Percentiles rank a stretch among this genome's conserved stretches.
These are phyloP conservation scores for Cyberlindnera meyerae DNA, from an alignment of 805 yeast species.

Conservation along the genomic window DNA sequence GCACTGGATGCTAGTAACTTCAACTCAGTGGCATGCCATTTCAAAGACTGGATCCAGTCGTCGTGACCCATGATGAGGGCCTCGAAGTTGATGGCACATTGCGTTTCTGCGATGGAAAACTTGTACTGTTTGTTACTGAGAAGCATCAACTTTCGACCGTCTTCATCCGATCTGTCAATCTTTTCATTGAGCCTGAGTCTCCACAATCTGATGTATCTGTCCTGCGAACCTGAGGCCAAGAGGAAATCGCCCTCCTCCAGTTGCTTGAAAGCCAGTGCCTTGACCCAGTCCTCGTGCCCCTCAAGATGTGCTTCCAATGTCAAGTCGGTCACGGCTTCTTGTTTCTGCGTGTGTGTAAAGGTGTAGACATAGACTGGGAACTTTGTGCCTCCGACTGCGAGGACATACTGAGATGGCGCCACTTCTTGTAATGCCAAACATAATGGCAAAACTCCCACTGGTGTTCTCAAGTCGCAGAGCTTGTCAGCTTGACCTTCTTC, in stretches of 20 bases:
- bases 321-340: conserved; percentile 16
- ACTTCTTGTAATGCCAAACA: conserved; percentile 32
- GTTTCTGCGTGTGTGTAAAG: conserved; percentile 26
- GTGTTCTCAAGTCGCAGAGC: conserved; percentile 31
- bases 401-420: conserved; percentile 32
- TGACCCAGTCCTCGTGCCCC: conserved; percentile 98
- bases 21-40: conserved; percentile 62
- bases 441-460: conserved; percentile 47
- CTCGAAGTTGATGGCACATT: conserved; percentile 70
- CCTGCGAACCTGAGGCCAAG: conserved; percentile 90
- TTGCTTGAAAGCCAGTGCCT: conserved; percentile 55
- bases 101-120: conserved; percentile 36
- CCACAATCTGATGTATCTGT: conserved; percentile 89
- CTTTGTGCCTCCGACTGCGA: conserved; percentile 75
- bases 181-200: conserved; percentile 52
- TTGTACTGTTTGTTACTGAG: conserved; percentile 71
- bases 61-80: conserved; percentile 97
- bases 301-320: conserved; percentile 48
- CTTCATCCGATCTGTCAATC: conserved; percentile 56
- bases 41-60: conserved; percentile 87
- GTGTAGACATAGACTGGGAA: conserved; percentile 49
- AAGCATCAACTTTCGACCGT: conserved; percentile 43
- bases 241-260: conserved; percentile 47
- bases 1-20: conserved; percentile 81
- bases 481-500: conserved; percentile 20